These are phyloP conservation scores for Candida gigantensis DNA, from an alignment of 1,139 yeast species.

Conservation along the genomic window DNA sequence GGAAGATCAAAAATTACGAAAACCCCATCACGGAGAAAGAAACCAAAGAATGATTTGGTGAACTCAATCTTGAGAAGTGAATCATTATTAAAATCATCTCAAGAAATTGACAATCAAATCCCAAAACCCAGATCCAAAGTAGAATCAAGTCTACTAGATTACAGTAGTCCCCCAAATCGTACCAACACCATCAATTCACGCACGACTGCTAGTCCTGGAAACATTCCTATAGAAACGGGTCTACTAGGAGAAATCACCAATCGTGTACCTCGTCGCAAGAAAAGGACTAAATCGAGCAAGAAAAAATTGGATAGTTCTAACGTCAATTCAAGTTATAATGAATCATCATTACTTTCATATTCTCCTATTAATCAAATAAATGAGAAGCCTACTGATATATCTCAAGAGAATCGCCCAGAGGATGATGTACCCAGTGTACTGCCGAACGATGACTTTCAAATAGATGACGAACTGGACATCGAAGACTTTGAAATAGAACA, in stretches of 20 bases:
- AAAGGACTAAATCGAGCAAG: neutral
- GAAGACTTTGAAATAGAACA: neutral
- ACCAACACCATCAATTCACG: too few relatives aligned
- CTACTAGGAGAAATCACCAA: neutral
- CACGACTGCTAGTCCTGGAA: neutral
- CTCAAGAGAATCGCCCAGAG: too few relatives aligned
- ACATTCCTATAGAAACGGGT: neutral
- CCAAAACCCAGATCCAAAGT: neutral
- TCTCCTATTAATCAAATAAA: too few relatives aligned
- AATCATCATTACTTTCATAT: too few relatives aligned
- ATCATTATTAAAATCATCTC: neutral
- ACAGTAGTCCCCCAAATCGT: too few relatives aligned
- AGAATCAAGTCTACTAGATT: neutral
- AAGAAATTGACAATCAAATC: neutral
- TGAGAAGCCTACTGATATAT: too few relatives aligned
- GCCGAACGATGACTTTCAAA: neutral
- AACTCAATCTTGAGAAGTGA: neutral
- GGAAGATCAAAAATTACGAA: slow-evolving; percentile 5
- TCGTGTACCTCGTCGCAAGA: neutral
- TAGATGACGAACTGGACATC: neutral
- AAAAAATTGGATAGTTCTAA: neutral
- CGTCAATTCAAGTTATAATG: too few relatives aligned
- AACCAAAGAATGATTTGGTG: neutral
- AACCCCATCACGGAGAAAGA: slow-evolving; percentile 2
- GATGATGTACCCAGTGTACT: neutral